A percentile compares a stretch with the other conserved stretches of the same genome.
Evolutionary conservation across 2,329 filamentous ascomycete species (phyloP).

Genomic region (Colletotrichum neosansevieriae): DNA sequence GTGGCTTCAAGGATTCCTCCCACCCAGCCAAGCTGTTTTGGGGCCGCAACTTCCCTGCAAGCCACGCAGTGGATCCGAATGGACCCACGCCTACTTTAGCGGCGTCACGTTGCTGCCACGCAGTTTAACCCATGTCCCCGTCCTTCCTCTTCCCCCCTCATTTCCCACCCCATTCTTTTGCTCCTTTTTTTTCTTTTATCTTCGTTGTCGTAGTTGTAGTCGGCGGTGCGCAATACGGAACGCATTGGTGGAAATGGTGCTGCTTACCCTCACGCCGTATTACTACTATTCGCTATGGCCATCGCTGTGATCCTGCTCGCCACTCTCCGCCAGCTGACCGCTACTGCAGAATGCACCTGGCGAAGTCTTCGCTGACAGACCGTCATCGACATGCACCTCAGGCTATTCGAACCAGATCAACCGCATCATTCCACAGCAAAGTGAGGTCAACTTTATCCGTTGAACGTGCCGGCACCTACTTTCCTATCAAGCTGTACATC

Average conservation of each 20-base stretch:
- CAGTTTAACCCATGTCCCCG: slow-evolving; percentile 26
- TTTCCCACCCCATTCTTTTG: slow-evolving; percentile 19
- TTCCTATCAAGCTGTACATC: background rate
- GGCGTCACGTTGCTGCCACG: slow-evolving; percentile 41
- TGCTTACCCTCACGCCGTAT: no score
- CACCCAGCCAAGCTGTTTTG: slow-evolving; percentile 30
- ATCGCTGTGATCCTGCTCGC: no score
- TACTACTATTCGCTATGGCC: no score
- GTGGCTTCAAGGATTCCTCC: slow-evolving; percentile 41
- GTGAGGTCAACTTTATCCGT: background rate
- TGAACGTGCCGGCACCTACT: slow-evolving; percentile 1
- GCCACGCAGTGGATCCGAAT: slow-evolving; percentile 39
- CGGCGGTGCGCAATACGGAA: background rate
- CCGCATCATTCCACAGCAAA: no score
- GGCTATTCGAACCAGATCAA: no score
- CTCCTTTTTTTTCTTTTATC: background rate
- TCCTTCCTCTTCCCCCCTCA: slow-evolving; percentile 19
- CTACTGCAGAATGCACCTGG: no score
- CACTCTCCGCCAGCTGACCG: no score
- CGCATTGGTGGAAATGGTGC: no score
- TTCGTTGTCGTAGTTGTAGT: background rate
- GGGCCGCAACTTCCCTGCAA: slow-evolving; percentile 40
- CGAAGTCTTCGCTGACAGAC: no score
- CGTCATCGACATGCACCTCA: no score
- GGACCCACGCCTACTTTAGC: slow-evolving; percentile 21